Base-by-base conservation (phyloP, 495 filamentous ascomycete species). In the Penicillium egyptiacum region DNA sequence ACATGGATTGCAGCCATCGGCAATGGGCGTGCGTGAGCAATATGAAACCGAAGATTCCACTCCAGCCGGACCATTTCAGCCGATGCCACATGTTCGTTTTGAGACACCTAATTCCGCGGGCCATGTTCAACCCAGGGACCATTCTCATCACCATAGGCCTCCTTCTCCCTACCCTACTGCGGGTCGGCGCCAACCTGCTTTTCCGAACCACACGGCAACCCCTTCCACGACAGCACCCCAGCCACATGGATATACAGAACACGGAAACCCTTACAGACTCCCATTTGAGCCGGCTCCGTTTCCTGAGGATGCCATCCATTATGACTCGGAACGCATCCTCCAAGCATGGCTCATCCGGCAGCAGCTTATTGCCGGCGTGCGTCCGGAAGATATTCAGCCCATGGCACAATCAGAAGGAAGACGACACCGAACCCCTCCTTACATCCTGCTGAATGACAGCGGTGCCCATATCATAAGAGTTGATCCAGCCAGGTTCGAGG, bases 301-400 rank as follows among this genome's bases (percentile, higher is more conserved):
- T n/a, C 19, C 49, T 12, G 26, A 25, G 26, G 28, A 4, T 11
- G 6, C 26, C n/a, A 14, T 26, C 9, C 12, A n/a, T 5, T 50
- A 55, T 28, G 14, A 3, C 10, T 14, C 50, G 16, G 49, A 35
- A 1, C 22, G 61, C n/a, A 43, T 41, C 6, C 53, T 74, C 9
- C 69, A 73, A 43, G 58, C 50, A 10, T 70, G 65, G 39, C 62
- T 76, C n/a, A 52, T 75, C 23, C 64, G 63, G 8, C 63, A 70
- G 53, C 73, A 76, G 49, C 42, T 63, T 1, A 5, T 71, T 3
- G 71, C 60, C 3, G 73, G 73, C 14, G 67, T 76, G 26, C 56
- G 60, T 4, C 57, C 50, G 2, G 55, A 70, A 11, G 23, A 70
- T 5, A 43, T 73, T 19, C 47, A 68, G 22, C 51, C 59, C 9